Evolutionary conservation across 176 grass and related monocot genomes (phyloP).

Genomic region (Neostapfia colusana): DNA sequence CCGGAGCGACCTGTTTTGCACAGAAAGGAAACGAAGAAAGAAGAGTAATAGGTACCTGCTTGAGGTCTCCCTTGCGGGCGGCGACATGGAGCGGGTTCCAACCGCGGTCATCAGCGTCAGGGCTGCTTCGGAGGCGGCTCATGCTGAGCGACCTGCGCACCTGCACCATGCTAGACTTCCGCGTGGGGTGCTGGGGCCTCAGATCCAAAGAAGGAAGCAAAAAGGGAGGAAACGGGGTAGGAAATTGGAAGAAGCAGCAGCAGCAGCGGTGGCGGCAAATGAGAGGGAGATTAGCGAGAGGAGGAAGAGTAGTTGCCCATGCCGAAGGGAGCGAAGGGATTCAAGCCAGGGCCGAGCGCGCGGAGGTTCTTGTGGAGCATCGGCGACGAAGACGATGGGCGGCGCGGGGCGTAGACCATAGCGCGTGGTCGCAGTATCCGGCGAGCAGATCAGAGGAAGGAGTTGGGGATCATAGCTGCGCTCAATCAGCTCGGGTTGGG

Average conservation of each 20-base stretch:
- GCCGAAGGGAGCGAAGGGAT: constrained; percentile 86
- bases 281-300: constrained; percentile 52
- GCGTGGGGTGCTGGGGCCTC: not conserved
- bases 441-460: constrained; percentile 19
- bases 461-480: constrained; percentile 48
- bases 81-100: constrained; percentile 87
- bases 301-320: constrained; percentile 72
- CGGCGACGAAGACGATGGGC: constrained; percentile 34
- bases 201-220: not conserved
- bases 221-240: not conserved
- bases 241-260: not conserved
- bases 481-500: not conserved
- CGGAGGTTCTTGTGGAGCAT: constrained; percentile 67
- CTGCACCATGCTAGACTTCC: constrained; percentile 47
- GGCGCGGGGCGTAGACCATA: constrained; percentile 55
- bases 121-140: constrained; percentile 12
- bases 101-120: constrained; percentile 36
- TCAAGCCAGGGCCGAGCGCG: constrained; percentile 82
- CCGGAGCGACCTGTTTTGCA: not conserved
- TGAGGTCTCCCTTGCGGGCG: constrained; percentile 80
- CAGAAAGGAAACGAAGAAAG: not conserved
- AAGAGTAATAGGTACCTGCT: constrained; percentile 49
- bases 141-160: constrained; percentile 50
- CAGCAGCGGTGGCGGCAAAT: too few relatives aligned
- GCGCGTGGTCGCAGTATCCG: not conserved